phyloP scores from a whole-genome alignment of 2,329 filamentous ascomycete species.

The Colletotrichum kahawae region DNA sequence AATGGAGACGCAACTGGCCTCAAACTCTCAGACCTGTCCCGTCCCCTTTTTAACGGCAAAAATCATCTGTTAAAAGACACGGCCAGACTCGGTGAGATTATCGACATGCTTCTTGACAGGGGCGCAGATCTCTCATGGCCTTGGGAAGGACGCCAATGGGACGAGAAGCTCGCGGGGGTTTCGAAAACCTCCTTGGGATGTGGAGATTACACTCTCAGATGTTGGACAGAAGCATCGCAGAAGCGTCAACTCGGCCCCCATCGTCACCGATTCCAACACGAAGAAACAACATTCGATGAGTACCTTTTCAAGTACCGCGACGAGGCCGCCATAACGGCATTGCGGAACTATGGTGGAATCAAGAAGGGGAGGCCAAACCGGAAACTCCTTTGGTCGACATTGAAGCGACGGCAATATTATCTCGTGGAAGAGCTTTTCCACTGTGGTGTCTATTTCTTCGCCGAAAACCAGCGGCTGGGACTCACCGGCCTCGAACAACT shows the following conservation, averaged over 20 bases:
- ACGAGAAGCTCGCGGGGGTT: neutral
- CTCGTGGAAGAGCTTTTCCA: conserved; percentile 24
- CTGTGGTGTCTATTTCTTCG: conserved; percentile 18
- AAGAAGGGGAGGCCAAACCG: neutral
- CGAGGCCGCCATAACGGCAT: neutral
- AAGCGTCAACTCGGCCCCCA: neutral
- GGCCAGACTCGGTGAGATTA: conserved; percentile 26
- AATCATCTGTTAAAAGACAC: neutral
- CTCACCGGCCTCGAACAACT: neutral
- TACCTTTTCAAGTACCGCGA: neutral
- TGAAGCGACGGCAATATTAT: conserved; percentile 25
- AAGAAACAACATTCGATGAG: neutral
- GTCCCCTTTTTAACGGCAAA: neutral
- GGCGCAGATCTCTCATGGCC: conserved; percentile 13
- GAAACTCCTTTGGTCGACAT: neutral
- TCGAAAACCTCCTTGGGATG: neutral
- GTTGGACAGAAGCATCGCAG: neutral
- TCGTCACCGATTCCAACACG: accelerated
- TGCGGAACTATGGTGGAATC: conserved; percentile 15
- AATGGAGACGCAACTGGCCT: neutral
- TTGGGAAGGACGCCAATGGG: neutral
- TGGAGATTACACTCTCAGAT: neutral
- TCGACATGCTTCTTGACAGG: conserved; percentile 24
- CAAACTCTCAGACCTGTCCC: neutral
- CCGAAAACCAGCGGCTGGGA: accelerated